Evolutionary conservation across 495 filamentous ascomycete species (phyloP).

Genomic region (Aspergillus conjunctus): DNA sequence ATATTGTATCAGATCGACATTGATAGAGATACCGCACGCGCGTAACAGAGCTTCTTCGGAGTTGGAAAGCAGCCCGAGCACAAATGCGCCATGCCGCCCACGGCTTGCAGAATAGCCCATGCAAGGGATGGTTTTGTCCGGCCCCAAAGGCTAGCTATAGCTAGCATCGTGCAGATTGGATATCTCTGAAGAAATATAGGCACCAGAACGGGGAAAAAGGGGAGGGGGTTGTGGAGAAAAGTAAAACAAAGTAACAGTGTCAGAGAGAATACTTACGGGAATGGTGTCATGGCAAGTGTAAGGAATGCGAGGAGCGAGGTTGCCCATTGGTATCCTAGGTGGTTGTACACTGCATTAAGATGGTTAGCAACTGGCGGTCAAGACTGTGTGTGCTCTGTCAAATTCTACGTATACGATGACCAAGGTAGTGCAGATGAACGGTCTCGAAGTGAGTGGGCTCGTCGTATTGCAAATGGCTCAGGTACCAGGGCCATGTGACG

Average conservation of each 20-base stretch:
- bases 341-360: slow-evolving; percentile 58
- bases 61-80: slow-evolving; percentile 12
- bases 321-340: slow-evolving; percentile 72
- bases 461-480: neutral
- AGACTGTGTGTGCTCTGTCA: slow-evolving; percentile 6
- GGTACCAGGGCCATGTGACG: neutral
- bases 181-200: slow-evolving; percentile 6
- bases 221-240: neutral
- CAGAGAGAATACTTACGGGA: slow-evolving; percentile 54
- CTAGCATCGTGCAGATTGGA: slow-evolving; percentile 12
- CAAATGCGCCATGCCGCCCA: slow-evolving; percentile 18
- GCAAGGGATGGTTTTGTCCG: slow-evolving; percentile 14
- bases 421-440: slow-evolving; percentile 20
- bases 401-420: slow-evolving; percentile 2
- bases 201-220: neutral
- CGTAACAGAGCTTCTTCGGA: slow-evolving; percentile 7
- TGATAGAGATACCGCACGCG: neutral
- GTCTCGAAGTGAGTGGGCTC: neutral
- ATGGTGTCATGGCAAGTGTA: slow-evolving; percentile 68
- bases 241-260: neutral
- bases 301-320: slow-evolving; percentile 68
- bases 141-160: neutral
- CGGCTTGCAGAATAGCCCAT: slow-evolving; percentile 21
- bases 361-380: slow-evolving; percentile 34
- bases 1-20: neutral